These are phyloP conservation scores for Rhododendron vialii DNA, from an alignment of 148 eudicot species.

Conservation along the genomic window DNA sequence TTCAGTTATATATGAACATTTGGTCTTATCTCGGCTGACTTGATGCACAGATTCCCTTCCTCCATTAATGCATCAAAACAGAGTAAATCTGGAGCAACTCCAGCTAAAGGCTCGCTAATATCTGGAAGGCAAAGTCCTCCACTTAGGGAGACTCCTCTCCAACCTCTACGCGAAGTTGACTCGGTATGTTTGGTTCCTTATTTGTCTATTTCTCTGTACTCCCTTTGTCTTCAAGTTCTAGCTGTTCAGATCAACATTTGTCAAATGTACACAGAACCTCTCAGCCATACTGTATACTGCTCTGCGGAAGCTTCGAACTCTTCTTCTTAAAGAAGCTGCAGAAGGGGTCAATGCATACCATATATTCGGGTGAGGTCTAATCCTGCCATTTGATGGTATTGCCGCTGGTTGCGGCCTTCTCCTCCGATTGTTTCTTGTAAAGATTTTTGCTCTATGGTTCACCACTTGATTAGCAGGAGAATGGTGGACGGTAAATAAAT, in stretches of 20 bases:
- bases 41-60: conserved; percentile 52
- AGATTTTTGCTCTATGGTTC: neutral
- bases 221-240: neutral
- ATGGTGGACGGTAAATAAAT: neutral
- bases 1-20: neutral
- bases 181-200: conserved; percentile 24
- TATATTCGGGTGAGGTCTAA: conserved; percentile 54
- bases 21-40: neutral
- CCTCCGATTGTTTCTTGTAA: neutral
- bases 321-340: conserved; percentile 55
- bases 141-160: conserved; percentile 29
- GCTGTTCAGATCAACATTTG: neutral
- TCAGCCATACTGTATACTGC: conserved; percentile 59
- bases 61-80: conserved; percentile 38
- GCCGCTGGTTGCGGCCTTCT: neutral
- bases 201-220: neutral
- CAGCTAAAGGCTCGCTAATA: conserved; percentile 46
- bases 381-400: neutral
- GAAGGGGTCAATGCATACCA: conserved; percentile 64
- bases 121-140: conserved; percentile 45
- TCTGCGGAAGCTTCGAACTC: conserved; percentile 48
- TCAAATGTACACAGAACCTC: conserved; percentile 43
- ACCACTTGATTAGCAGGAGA: neutral
- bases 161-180: conserved; percentile 39
- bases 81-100: conserved; percentile 43